Base-by-base conservation (phyloP, 2,329 filamentous ascomycete species). In the Dothistroma septosporum region DNA sequence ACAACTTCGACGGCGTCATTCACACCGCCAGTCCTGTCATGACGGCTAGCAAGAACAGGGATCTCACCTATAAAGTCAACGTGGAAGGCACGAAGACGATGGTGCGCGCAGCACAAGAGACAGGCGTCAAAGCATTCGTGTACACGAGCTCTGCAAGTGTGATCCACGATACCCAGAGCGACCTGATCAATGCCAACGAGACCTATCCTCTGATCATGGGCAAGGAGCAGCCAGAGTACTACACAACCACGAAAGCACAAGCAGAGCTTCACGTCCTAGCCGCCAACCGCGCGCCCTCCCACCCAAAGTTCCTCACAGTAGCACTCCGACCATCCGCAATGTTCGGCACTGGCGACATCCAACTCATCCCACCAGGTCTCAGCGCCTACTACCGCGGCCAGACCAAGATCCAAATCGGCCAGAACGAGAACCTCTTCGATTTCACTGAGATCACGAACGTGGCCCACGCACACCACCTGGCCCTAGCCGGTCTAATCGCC, bases 361-460 rank as follows among this genome's bases (percentile, higher is more conserved):
- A 80, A 64, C 60, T 77, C 24, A 74, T 80, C 21, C 79, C 79
- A 5, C 75, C 75, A 48, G 76, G 80, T 57, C 67, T 81, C 24
- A 70, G 64, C n/a, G 78, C 76, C 1, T 79, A 78, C 67, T 75
- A 74, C 66, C 75, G 75, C 55, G 77, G 79, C 41, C 79, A 81
- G 69, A 78, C 75, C 60, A 80, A 78, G 66, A 78, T 79, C 63
- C 80, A 83, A 63, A 73, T 83, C 53, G 81, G 81, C 56, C 69
- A 74, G 21, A 82, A 83, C 68, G 75, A 78, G 59, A 83, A 83
- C 67, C 72, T 82, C 1, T 83, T 81, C 72, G 81, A 83, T 69
- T 82, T 80, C 63, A 81, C 79, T 41, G 82, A 82, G 65, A 78
- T 81, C 49, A 79, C 75, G 46, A 83, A 83, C 67, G 76, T 82